phyloP scores from a whole-genome alignment of 371 early-diverging fungal species.

The Sporodiniella umbellata region DNA sequence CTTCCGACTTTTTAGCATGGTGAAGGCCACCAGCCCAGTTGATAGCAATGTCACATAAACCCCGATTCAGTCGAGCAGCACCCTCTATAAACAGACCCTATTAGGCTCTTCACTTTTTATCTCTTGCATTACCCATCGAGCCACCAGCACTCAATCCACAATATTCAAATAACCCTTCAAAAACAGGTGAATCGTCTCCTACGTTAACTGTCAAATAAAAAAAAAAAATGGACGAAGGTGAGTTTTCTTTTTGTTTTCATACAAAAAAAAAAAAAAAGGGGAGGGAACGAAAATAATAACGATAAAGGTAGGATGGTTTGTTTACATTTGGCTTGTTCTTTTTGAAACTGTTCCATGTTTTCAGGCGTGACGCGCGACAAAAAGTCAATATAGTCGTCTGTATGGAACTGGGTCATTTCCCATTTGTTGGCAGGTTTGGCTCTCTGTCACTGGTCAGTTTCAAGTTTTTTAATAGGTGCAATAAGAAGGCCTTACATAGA shows the following conservation, averaged over 20 bases:
- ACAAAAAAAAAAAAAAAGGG: too few relatives aligned
- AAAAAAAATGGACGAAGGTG: neutral
- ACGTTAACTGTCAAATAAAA: constrained; percentile 55
- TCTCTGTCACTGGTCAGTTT: constrained; percentile 29
- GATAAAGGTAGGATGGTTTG: too few relatives aligned
- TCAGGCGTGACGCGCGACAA: constrained; percentile 86
- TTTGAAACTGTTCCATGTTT: constrained; percentile 63
- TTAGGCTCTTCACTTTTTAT: neutral
- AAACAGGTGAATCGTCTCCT: constrained; percentile 89
- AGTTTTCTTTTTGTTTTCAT: too few relatives aligned
- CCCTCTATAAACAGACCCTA: constrained; percentile 42
- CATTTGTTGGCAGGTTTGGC: constrained; percentile 74
- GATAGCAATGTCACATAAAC: constrained; percentile 86
- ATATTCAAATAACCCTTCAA: constrained; percentile 92
- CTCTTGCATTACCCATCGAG: constrained; percentile 71
- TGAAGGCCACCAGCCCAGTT: constrained; percentile 98
- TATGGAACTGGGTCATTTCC: constrained; percentile 95
- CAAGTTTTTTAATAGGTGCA: too few relatives aligned
- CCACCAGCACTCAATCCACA: constrained; percentile 87
- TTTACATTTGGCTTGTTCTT: constrained; percentile 70
- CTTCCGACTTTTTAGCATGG: constrained; percentile 93
- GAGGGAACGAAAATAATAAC: too few relatives aligned
- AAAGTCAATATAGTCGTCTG: constrained; percentile 95
- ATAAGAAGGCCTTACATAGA: constrained; percentile 45
- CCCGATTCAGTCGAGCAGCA: constrained; percentile 84